Conservation (phyloP, 352 stramenopile genomes). For the Phytophthora ohioensis region DNA sequence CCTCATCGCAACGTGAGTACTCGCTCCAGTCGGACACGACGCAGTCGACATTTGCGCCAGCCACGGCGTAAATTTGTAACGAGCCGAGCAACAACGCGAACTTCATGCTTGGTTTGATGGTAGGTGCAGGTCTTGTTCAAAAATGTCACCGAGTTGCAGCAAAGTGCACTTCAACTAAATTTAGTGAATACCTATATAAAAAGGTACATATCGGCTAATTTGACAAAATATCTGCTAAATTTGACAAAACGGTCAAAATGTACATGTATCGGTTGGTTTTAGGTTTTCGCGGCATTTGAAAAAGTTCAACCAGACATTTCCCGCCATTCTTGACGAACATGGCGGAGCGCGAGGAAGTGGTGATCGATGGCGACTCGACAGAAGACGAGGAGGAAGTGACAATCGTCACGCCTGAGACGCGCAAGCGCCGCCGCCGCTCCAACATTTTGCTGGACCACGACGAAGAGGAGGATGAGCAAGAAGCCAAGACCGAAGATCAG, state of each 20-base stretch:
- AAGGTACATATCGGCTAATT: too few relatives aligned
- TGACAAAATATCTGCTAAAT: too few relatives aligned
- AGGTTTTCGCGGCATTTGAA: not conserved
- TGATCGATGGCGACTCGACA: slow-evolving; percentile 78
- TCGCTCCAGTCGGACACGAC: slow-evolving; percentile 37
- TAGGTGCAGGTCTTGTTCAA: not conserved
- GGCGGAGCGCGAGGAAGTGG: slow-evolving; percentile 58
- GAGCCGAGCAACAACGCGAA: not conserved
- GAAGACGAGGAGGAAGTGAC: slow-evolving; percentile 65
- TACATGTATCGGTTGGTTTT: not conserved
- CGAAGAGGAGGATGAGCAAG: slow-evolving; percentile 46
- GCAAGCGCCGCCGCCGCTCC: slow-evolving; percentile 68
- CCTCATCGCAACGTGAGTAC: slow-evolving; percentile 32
- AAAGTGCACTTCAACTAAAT: slow-evolving; percentile 14
- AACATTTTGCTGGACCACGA: slow-evolving; percentile 67
- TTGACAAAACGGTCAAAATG: too few relatives aligned
- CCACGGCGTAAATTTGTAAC: not conserved
- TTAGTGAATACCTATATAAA: slow-evolving; percentile 16
- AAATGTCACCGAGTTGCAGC: not conserved
- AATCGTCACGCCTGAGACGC: slow-evolving; percentile 65
- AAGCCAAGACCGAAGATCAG: slow-evolving; percentile 35
- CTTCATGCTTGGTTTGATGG: slow-evolving; percentile 3
- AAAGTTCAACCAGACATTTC: slow-evolving; percentile 3
- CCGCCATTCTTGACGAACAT: slow-evolving; percentile 25
- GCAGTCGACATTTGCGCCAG: slow-evolving; percentile 28